Evolutionary conservation across 768 basidiomycete genomes (phyloP).

Genomic region (Macrocybe gigantea): DNA sequence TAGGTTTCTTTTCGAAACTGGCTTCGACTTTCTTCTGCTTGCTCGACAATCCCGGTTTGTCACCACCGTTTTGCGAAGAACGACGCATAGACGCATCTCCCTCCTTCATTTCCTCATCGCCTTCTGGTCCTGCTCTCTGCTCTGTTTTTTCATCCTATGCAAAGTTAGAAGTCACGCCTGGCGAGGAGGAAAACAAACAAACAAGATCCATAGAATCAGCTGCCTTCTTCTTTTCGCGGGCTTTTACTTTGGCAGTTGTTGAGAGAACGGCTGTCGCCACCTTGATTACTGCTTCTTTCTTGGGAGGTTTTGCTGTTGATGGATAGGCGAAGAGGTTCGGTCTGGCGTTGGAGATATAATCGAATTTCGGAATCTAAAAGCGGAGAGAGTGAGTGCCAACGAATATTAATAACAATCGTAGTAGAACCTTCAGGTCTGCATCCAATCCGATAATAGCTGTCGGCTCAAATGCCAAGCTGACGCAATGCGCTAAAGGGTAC

Average conservation of each 20-base stretch:
- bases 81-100: conserved; percentile 30
- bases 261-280: conserved; percentile 93
- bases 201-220: conserved; percentile 83
- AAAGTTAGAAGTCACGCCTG: conserved; percentile 8
- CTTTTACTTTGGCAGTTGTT: conserved; percentile 96
- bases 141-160: conserved; percentile 51
- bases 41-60: too few species aligned
- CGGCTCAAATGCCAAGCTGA: conserved; percentile 88
- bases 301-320: conserved; percentile 75
- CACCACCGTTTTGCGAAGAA: too few species aligned
- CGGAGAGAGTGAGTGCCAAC: conserved; percentile 5
- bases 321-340: conserved; percentile 95
- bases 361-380: conserved; percentile 85
- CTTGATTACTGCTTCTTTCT: conserved; percentile 89
- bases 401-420: neutral
- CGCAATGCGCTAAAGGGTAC: conserved; percentile 95
- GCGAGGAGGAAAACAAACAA: conserved; percentile 19
- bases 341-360: conserved; percentile 83
- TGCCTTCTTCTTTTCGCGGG: conserved; percentile 89
- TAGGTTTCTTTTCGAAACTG: conserved; percentile 71
- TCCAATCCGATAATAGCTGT: conserved; percentile 93
- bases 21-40: conserved; percentile 27
- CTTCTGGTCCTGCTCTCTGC: conserved; percentile 44
- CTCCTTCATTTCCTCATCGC: conserved; percentile 76
- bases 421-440: conserved; percentile 68